Base-by-base conservation (phyloP, 2,329 filamentous ascomycete species). In the Diaporthe ampelina region DNA sequence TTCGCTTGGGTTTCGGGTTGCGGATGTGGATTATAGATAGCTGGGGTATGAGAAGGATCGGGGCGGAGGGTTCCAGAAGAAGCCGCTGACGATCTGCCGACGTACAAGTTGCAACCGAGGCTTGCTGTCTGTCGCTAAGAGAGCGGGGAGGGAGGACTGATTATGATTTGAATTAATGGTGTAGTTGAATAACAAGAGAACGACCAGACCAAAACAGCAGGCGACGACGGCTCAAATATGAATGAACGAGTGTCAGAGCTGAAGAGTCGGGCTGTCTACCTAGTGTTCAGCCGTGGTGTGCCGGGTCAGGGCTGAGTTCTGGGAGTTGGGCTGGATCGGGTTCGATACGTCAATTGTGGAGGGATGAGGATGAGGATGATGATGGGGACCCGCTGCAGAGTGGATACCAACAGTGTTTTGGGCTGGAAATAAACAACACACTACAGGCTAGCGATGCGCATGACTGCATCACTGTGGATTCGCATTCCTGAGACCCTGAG, bases 381-480 rank as follows among this genome's bases (percentile, higher is more conserved):
- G 69, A 61, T 70, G 67, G 52, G 59, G 63, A 68, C 32, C 63
- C 63, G 63, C 54, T 70, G 52, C 17, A 52, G 59, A 52, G 70
- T 72, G 70, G 70, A n/a, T 32, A 45, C 59, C 57, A 63, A 54
- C 35, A 72, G 57, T 54, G 56, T 52, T 26, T 40, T 37, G 63
- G 63, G 45, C 63, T 40, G n/a, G 21, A 68, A 68, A 68, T 68
- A 68, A 68, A 68, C 63, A 68, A 37, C 63, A 68, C 45, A 37
- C 63, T 68, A 52, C 63, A 68, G 63, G 63, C 61, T 50, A 50
- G 26, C 15, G 61, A 32, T 5, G 61, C 61, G 35, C 63, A 37
- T 37, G 63, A 17, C 63, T 54, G 63, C 63, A 68, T 68, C 63
- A 68, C 63, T 68, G 63, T 68, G 63, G 63, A 21, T 52, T 68